Evolutionary conservation across 495 filamentous ascomycete genomes (phyloP), one percentile per base, ranked within the genome.

Genomic region (Xylaria bambusicola): DNA sequence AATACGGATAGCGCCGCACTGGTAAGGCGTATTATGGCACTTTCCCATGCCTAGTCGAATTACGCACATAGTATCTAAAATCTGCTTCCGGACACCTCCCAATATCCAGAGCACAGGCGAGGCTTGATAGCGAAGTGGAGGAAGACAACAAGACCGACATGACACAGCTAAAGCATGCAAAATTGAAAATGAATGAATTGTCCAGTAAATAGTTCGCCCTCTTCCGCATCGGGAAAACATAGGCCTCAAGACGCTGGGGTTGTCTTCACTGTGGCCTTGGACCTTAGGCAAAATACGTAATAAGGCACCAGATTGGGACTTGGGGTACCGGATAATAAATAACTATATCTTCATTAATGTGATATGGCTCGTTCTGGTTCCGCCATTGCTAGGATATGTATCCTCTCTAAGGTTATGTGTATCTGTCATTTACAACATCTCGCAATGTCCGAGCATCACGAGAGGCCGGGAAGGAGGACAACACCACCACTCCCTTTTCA

Each of bases 211-310:
- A n/a, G n/a, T n/a, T n/a, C n/a, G n/a, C n/a, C n/a, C n/a, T n/a
- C n/a, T n/a, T n/a, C n/a, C n/a, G n/a, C n/a, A n/a, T n/a, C n/a
- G n/a, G n/a, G n/a, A n/a, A n/a, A n/a, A n/a, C n/a, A n/a, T n/a
- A n/a, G n/a, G n/a, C n/a, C n/a, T n/a, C n/a, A n/a, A n/a, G n/a
- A n/a, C n/a, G n/a, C n/a, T n/a, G n/a, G n/a, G n/a, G n/a, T n/a
- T n/a, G 45, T 26, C 45, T 20, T 10, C 23, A 23, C 20, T 38
- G 38, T 44, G 12, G 29, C 2, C 52, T 54, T n/a, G 1, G 23
- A 54, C 8, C 42, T 57, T 57, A 57, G 54, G 54, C 54, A 57
- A 38, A 57, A 57, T 57, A 26, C 6, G 10, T 10, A 27, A 27
- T 26, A 2, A 2, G 1, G 4, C 1, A 2, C 6, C 9, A 26